A percentile compares a stretch with the other conserved stretches of the same genome.
Conservation (phyloP, 805 yeast genomes). For the Metschnikowia aberdeeniae region DNA sequence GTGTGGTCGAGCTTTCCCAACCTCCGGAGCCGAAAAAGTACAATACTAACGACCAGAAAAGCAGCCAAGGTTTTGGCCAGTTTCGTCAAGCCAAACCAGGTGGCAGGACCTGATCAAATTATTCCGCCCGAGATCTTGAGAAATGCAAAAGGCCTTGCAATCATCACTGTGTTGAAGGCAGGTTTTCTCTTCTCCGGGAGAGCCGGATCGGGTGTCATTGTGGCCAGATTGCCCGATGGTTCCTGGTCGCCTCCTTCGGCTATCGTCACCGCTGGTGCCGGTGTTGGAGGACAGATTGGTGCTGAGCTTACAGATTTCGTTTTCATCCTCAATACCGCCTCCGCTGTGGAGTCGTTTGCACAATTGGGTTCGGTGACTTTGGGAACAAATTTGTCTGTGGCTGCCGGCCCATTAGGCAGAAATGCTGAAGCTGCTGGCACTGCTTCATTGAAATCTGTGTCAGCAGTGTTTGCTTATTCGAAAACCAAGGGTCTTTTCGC, state of each 20-base stretch:
- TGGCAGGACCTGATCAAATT: constrained; percentile 80
- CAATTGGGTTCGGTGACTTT: constrained; percentile 91
- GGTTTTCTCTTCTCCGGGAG: constrained; percentile 95
- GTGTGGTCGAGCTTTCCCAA: background rate
- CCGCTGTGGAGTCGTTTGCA: constrained; percentile 92
- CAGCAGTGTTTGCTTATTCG: constrained; percentile 90
- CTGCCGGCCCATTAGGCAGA: constrained; percentile 97
- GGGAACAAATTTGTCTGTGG: constrained; percentile 92
- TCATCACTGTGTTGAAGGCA: constrained; percentile 92
- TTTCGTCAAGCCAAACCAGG: constrained; percentile 91
- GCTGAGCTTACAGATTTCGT: constrained; percentile 96
- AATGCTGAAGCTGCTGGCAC: constrained; percentile 97
- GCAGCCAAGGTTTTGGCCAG: constrained; percentile 90
- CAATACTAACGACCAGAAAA: constrained; percentile 45
- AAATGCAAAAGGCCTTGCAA: constrained; percentile 89
- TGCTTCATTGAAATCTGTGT: constrained; percentile 80
- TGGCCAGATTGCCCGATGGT: constrained; percentile 92
- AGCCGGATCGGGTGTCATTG: constrained; percentile 95
- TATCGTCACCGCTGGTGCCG: constrained; percentile 94
- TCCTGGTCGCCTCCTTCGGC: constrained; percentile 98
- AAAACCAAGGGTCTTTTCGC: constrained; percentile 96
- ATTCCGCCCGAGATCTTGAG: constrained; percentile 86
- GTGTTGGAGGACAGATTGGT: constrained; percentile 97
- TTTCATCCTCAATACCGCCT: constrained; percentile 77
- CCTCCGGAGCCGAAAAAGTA: background rate